A percentile compares a stretch with the other conserved stretches of the same genome.
Evolutionary conservation across 169 alveolate species (phyloP).

Genomic region (Eimeria praecox): DNA sequence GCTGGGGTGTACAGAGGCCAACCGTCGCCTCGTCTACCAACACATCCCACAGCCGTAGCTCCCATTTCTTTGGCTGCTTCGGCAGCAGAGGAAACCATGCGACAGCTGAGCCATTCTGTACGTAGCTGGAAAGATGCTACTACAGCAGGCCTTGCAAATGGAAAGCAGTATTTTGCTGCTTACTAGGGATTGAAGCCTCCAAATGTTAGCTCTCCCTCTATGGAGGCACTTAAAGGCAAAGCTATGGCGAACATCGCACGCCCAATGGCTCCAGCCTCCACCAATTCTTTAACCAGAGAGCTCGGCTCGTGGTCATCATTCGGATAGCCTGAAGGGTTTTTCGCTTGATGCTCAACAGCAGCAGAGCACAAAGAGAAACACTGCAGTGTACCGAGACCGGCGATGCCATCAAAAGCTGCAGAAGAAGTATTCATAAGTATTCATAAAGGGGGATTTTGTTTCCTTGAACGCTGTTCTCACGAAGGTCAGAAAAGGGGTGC

Average conservation of each 20-base stretch:
- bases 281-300: not conserved
- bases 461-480: conserved; percentile 8
- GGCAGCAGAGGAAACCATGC: conserved; percentile 60
- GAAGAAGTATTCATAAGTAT: not conserved
- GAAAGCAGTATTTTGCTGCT: not conserved
- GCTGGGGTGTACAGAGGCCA: conserved; percentile 44
- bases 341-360: not conserved
- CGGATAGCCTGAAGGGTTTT: not conserved
- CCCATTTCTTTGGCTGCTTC: conserved; percentile 25
- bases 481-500: conserved; percentile 64
- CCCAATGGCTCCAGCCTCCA: not conserved
- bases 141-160: not conserved
- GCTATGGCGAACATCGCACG: conserved; percentile 24
- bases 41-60: conserved; percentile 33
- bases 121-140: not conserved
- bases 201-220: conserved; percentile 61
- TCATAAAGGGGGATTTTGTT: not conserved
- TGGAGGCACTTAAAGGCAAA: conserved; percentile 4
- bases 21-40: conserved; percentile 37
- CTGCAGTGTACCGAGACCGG: conserved; percentile 42
- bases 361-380: not conserved
- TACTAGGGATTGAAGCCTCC: conserved; percentile 39
- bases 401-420: conserved; percentile 71
- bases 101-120: not conserved
- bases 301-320: not conserved